phyloP scores from a whole-genome alignment of 768 basidiomycete species.

The Coprinellus micaceus region DNA sequence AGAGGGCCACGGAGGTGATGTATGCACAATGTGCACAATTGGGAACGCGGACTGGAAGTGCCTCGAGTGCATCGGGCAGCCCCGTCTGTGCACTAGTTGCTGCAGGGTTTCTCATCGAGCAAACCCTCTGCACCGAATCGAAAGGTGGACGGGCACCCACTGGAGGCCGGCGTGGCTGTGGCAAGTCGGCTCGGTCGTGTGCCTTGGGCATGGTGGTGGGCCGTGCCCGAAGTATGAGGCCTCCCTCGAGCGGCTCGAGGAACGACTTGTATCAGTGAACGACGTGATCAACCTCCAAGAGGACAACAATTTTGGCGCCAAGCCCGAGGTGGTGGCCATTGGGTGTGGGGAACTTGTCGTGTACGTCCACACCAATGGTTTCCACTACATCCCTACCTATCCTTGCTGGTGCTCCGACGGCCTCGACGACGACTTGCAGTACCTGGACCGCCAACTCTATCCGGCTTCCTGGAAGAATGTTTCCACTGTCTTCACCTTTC shows the following conservation, averaged over 20 bases:
- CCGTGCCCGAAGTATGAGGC: conserved; percentile 13
- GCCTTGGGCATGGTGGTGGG: conserved; percentile 18
- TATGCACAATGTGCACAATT: background rate
- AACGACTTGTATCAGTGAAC: background rate
- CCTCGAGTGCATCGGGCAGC: background rate
- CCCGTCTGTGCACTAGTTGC: background rate
- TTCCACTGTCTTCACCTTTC: background rate
- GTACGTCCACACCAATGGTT: conserved; percentile 16
- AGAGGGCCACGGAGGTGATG: background rate
- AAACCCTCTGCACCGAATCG: conserved; percentile 16
- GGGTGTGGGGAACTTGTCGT: background rate
- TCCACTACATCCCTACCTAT: conserved; percentile 13
- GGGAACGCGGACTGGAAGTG: background rate
- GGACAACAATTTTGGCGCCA: background rate
- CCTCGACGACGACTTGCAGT: background rate
- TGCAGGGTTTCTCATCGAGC: background rate
- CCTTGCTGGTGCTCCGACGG: conserved; percentile 8
- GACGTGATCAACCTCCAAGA: background rate
- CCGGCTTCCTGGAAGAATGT: background rate
- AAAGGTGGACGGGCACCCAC: conserved; percentile 18
- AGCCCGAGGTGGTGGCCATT: background rate
- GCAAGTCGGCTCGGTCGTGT: conserved; percentile 17
- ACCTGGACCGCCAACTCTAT: conserved; percentile 12
- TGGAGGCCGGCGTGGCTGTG: conserved; percentile 14
- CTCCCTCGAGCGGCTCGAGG: background rate